A percentile compares a stretch with the other conserved stretches of the same genome.
Conservation (phyloP, 768 basidiomycete species). For the Boletus insuetus region DNA sequence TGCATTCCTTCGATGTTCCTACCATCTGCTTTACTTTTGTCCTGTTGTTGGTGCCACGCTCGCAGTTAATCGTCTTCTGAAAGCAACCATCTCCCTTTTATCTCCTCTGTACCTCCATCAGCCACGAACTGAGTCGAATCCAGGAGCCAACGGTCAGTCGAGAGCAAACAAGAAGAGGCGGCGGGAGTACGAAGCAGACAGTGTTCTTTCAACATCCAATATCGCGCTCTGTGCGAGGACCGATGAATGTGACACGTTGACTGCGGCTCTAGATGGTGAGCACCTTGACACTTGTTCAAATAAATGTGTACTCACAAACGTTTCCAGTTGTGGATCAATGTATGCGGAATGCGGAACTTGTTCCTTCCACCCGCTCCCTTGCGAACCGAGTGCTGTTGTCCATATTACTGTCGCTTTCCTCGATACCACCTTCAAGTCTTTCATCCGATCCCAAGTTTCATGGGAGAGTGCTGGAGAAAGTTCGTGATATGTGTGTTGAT, state of each 20-base stretch:
- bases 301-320: constrained; percentile 2
- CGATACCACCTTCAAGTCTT: constrained; percentile 50
- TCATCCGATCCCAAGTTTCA: constrained; percentile 55
- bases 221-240: constrained; percentile 46
- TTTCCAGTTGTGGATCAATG: constrained; percentile 48
- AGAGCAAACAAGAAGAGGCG: constrained; percentile 68
- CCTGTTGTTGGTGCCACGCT: constrained; percentile 47
- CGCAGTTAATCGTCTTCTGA: constrained; percentile 51
- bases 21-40: constrained; percentile 41
- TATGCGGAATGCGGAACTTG: constrained; percentile 49
- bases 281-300: not conserved
- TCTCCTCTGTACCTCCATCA: constrained; percentile 45
- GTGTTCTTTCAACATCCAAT: constrained; percentile 54
- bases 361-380: constrained; percentile 54
- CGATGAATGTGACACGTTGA: constrained; percentile 51
- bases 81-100: constrained; percentile 49
- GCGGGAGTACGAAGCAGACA: constrained; percentile 73
- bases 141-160: constrained; percentile 24
- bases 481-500: constrained; percentile 48
- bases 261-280: constrained; percentile 60
- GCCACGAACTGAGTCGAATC: constrained; percentile 28
- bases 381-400: constrained; percentile 57
- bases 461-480: constrained; percentile 38
- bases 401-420: constrained; percentile 53
- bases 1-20: constrained; percentile 44